phyloP scores from a whole-genome alignment of 345 rosid genomes.

The Corchorus olitorius region DNA sequence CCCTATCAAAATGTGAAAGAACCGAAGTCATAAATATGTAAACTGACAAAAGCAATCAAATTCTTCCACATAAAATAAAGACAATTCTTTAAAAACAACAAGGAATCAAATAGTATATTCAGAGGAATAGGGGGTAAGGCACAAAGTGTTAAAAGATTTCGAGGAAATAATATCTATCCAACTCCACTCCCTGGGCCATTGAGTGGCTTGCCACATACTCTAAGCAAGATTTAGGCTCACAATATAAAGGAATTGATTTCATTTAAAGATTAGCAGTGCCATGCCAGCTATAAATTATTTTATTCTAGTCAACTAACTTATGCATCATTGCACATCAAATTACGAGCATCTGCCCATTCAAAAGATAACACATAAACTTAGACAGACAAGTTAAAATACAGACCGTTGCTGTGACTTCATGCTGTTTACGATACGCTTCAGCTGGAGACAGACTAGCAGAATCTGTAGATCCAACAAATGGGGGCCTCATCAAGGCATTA shows the following conservation, averaged over 20 bases:
- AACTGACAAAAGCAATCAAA: conserved; percentile 7
- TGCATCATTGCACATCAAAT: neutral
- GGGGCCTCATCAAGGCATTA: conserved; percentile 48
- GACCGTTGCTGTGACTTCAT: conserved; percentile 89
- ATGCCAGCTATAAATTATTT: neutral
- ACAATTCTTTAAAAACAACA: neutral
- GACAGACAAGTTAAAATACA: conserved; percentile 29
- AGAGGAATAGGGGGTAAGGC: neutral
- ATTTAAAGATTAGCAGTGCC: neutral
- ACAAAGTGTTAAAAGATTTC: neutral
- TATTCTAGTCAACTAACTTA: neutral
- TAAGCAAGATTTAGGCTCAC: neutral
- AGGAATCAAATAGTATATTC: neutral
- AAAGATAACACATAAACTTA: neutral
- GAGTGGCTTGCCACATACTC: neutral
- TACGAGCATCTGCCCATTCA: neutral
- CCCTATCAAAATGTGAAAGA: conserved; percentile 57
- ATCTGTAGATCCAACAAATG: conserved; percentile 52
- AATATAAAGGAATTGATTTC: neutral
- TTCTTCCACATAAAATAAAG: neutral
- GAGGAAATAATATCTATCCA: neutral
- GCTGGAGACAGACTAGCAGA: conserved; percentile 54
- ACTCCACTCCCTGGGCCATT: neutral
- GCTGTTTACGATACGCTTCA: conserved; percentile 75
- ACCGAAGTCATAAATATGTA: conserved; percentile 15